These are phyloP conservation scores for Volvox reticuliferus DNA, from an alignment of 139 green algal species.

Conservation along the genomic window DNA sequence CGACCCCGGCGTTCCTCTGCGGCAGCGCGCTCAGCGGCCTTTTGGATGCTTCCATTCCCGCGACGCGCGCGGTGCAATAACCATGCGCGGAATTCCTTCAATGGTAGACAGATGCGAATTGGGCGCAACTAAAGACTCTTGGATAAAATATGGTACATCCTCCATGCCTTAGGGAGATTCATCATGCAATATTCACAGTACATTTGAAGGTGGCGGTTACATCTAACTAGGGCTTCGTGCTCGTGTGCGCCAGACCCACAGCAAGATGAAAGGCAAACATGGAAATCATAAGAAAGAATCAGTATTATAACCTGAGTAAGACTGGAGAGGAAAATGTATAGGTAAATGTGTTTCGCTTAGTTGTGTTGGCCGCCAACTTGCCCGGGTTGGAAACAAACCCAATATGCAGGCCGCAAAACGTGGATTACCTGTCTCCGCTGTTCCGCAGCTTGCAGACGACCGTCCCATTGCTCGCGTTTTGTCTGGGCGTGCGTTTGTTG, in stretches of 20 bases:
- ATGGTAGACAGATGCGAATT: no score
- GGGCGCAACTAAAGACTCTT: neutral
- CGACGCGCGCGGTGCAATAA: conserved; percentile 29
- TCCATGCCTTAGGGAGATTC: no score
- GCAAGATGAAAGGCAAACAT: neutral
- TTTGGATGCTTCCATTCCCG: neutral
- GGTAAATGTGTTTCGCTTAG: no score
- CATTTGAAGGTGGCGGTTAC: neutral
- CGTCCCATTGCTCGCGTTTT: neutral
- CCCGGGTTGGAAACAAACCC: neutral
- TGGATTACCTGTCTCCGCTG: neutral
- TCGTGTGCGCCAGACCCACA: neutral
- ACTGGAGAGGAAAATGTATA: no score
- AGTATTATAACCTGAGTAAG: no score
- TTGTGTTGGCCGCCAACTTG: no score
- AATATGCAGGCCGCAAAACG: neutral
- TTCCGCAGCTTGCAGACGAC: neutral
- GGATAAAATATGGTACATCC: neutral
- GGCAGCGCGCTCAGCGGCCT: neutral
- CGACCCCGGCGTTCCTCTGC: neutral
- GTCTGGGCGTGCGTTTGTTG: neutral
- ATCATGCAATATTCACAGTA: no score
- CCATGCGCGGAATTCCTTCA: conserved; percentile 52
- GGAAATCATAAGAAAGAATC: neutral
- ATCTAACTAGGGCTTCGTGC: conserved; percentile 13